Evolutionary conservation across 2,329 filamentous ascomycete species (phyloP), one percentile per base, ranked within the genome.

Genomic region (Talaromyces piceae): DNA sequence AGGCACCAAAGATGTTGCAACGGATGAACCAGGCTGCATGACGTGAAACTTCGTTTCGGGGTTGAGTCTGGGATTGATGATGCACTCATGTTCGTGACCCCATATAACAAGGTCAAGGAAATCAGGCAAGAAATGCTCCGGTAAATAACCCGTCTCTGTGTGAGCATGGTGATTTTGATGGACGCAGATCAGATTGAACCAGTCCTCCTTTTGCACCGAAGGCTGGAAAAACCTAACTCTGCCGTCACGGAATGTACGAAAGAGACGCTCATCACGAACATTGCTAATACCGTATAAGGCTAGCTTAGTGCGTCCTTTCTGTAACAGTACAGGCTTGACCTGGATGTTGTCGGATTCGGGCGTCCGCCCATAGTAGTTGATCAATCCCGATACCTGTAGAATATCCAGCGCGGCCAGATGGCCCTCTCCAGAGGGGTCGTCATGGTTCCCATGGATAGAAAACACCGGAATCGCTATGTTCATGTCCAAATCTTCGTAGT

Each of bases 391-490:
- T 1, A 93, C 86, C 66, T 97, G 90, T 3, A 98, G 77, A 13
- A 98, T 72, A 66, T 98, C 93, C 9, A 98, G 77, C 0, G 91
- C 91, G 56, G 93, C 94, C 57, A 86, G 85, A 65, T 95, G 88
- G 9, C 91, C 93, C 62, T 96, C 91, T 8, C 93, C 93, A n/a
- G 91, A 94, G 0, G 93, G 93, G 65, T 98, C 93, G 64, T 98
- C 93, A 66, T 98, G 93, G 63, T 98, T 98, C 43, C 93, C 93
- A 62, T 98, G 94, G 37, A 98, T 98, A 0, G 91, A 95, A 66
- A 98, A 98, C 25, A 98, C 90, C 0, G 93, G 93, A 51, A 97
- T 96, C 1, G 91, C 88, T 54, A 98, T 83, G 62, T 98, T 98
- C 69, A 98, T 96, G 61, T 98, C 89, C 22, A 88, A 83, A 62